A percentile compares a stretch with the other conserved stretches of the same genome.
These are phyloP conservation scores for Chaetomium olivaceum DNA, from an alignment of 2,329 filamentous ascomycete species.

Conservation along the genomic window DNA sequence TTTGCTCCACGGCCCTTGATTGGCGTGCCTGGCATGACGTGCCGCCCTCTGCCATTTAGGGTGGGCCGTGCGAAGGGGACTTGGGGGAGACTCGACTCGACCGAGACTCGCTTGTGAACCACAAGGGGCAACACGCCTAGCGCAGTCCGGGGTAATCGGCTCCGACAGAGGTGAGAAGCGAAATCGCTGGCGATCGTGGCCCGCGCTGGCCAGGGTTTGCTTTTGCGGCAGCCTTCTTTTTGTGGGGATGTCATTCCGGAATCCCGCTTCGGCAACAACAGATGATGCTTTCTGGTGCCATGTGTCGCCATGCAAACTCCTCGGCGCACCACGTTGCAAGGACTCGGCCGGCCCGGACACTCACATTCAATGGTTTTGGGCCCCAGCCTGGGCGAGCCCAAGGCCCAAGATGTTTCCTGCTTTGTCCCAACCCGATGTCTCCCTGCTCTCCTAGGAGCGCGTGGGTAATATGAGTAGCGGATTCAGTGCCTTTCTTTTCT, in stretches of 20 bases:
- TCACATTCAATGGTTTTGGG: not conserved
- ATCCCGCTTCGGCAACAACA: not conserved
- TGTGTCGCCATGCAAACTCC: constrained; percentile 1
- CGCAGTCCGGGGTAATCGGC: constrained; percentile 19
- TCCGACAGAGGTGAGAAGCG: constrained; percentile 1
- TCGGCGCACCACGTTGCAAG: constrained; percentile 9
- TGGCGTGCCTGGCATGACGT: constrained; percentile 26
- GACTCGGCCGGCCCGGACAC: not conserved
- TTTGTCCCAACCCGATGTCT: not conserved
- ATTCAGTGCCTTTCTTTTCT: not conserved
- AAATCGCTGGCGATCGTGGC: constrained; percentile 15
- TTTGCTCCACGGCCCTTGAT: constrained; percentile 22
- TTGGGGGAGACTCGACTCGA: no score
- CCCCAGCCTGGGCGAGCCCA: not conserved
- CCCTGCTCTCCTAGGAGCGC: not conserved
- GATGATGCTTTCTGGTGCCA: constrained; percentile 9
- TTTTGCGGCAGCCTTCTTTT: constrained; percentile 17
- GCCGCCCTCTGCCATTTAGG: constrained; percentile 8
- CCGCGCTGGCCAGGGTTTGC: constrained; percentile 1
- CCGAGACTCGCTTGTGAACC: not conserved
- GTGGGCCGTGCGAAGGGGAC: constrained; percentile 17
- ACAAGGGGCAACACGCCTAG: constrained; percentile 2
- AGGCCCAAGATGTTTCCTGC: not conserved
- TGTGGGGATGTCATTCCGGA: not conserved
- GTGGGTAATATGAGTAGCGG: not conserved